Evolutionary conservation across 2,329 filamentous ascomycete species (phyloP).

Genomic region (Drechslerella dactyloides): DNA sequence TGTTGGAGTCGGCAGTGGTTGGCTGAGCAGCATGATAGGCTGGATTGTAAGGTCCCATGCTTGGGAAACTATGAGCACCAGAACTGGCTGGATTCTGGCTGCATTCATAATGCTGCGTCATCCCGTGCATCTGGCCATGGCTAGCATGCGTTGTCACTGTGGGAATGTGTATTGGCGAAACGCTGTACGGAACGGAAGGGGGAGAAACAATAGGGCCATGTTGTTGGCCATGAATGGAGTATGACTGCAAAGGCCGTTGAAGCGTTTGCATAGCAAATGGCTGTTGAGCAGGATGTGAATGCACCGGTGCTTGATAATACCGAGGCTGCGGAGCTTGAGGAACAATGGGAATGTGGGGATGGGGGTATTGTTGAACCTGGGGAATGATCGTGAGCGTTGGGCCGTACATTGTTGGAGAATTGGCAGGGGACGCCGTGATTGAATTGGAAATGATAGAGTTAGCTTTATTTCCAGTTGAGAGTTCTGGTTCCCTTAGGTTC

Average conservation of each 20-base stretch:
- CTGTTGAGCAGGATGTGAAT: slow-evolving; percentile 36
- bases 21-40: slow-evolving; percentile 24
- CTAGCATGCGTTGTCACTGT: slow-evolving; percentile 39
- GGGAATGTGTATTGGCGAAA: slow-evolving; percentile 46
- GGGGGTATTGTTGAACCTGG: slow-evolving; percentile 39
- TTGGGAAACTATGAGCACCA: slow-evolving; percentile 24
- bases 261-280: slow-evolving; percentile 41
- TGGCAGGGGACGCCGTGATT: slow-evolving; percentile 24
- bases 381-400: slow-evolving; percentile 43
- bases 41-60: slow-evolving; percentile 27
- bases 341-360: slow-evolving; percentile 39
- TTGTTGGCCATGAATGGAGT: slow-evolving; percentile 43
- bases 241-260: slow-evolving; percentile 37
- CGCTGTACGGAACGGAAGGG: slow-evolving; percentile 34
- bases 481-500: slow-evolving; percentile 39
- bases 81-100: slow-evolving; percentile 42
- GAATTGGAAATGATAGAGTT: slow-evolving; percentile 26
- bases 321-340: slow-evolving; percentile 33
- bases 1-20: slow-evolving; percentile 10
- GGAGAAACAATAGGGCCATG: slow-evolving; percentile 37
- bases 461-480: slow-evolving; percentile 13
- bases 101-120: slow-evolving; percentile 48
- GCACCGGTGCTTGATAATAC: slow-evolving; percentile 31
- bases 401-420: slow-evolving; percentile 49
- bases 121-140: slow-evolving; percentile 26